Percentiles rank a stretch among this genome's conserved stretches.
phyloP scores from a whole-genome alignment of 768 basidiomycete genomes.

The Boletus pseudo-olivaceus region DNA sequence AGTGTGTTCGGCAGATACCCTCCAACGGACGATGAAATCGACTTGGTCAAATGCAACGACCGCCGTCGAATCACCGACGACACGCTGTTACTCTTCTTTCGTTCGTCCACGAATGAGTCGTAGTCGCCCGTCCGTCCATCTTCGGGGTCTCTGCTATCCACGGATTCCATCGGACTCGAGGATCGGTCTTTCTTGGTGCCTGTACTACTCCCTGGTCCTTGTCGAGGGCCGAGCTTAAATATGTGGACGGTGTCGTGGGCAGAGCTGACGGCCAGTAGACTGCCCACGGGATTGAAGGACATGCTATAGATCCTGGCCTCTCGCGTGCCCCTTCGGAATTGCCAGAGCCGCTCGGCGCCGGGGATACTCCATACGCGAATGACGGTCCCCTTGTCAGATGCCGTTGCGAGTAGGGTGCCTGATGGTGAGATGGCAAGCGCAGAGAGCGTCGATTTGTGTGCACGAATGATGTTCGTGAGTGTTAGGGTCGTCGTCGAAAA shows the following conservation, averaged over 20 bases:
- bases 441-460: conserved; percentile 92
- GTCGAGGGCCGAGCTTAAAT: conserved; percentile 71
- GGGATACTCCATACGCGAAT: conserved; percentile 94
- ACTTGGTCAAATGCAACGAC: conserved; percentile 73
- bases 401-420: conserved; percentile 89
- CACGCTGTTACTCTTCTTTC: conserved; percentile 55
- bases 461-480: conserved; percentile 93
- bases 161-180: conserved; percentile 60
- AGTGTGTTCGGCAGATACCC: conserved; percentile 85
- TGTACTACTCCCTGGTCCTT: conserved; percentile 16
- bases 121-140: conserved; percentile 66
- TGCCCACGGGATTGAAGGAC: conserved; percentile 79
- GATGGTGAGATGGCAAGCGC: conserved; percentile 80
- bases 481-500: conserved; percentile 92
- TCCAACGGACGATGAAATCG: conserved; percentile 73
- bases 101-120: conserved; percentile 78
- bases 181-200: conserved; percentile 31
- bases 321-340: conserved; percentile 88
- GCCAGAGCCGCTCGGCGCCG: conserved; percentile 88
- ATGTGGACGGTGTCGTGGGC: conserved; percentile 97
- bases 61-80: conserved; percentile 65
- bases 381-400: conserved; percentile 94
- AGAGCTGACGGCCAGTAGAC: conserved; percentile 84
- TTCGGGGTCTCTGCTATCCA: conserved; percentile 62
- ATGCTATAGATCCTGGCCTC: conserved; percentile 83